A percentile compares a stretch with the other conserved stretches of the same genome.
Evolutionary conservation across 768 basidiomycete species (phyloP).

Genomic region (Pleurotus tuber-regium): DNA sequence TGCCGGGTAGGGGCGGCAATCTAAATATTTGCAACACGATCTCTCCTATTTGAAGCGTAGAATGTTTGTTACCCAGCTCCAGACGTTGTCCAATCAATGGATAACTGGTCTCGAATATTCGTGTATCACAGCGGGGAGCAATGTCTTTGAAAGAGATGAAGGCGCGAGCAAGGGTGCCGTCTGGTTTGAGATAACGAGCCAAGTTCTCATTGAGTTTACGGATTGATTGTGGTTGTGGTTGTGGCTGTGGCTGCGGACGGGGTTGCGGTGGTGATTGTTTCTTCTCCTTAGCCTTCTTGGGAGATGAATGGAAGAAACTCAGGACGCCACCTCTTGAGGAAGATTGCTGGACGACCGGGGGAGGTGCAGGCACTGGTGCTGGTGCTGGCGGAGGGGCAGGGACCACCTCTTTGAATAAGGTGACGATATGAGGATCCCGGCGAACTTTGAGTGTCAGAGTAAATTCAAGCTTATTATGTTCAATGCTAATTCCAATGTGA

Average conservation of each 20-base stretch:
- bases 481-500: constrained; percentile 52
- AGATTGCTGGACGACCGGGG: constrained; percentile 37
- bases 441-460: constrained; percentile 86
- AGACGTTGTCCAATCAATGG: constrained; percentile 77
- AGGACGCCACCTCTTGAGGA: constrained; percentile 67
- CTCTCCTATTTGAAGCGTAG: constrained; percentile 77
- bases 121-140: constrained; percentile 77
- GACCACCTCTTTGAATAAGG: constrained; percentile 67
- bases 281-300: constrained; percentile 62
- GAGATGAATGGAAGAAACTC: constrained; percentile 73
- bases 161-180: constrained; percentile 85
- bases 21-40: constrained; percentile 89
- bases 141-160: constrained; percentile 90
- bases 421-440: constrained; percentile 79
- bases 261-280: constrained; percentile 30
- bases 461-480: constrained; percentile 94
- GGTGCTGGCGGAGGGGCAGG: constrained; percentile 45
- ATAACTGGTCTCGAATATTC: constrained; percentile 78
- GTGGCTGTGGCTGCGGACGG: constrained; percentile 38
- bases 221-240: constrained; percentile 30
- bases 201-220: constrained; percentile 65
- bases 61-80: constrained; percentile 54
- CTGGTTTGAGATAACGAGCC: constrained; percentile 77
- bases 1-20: constrained; percentile 83
- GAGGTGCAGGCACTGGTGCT: constrained; percentile 29